A percentile compares a stretch with the other conserved stretches of the same genome.
These are phyloP conservation scores for Diplodia scrobiculata DNA, from an alignment of 2,329 filamentous ascomycete genomes.

Conservation along the genomic window DNA sequence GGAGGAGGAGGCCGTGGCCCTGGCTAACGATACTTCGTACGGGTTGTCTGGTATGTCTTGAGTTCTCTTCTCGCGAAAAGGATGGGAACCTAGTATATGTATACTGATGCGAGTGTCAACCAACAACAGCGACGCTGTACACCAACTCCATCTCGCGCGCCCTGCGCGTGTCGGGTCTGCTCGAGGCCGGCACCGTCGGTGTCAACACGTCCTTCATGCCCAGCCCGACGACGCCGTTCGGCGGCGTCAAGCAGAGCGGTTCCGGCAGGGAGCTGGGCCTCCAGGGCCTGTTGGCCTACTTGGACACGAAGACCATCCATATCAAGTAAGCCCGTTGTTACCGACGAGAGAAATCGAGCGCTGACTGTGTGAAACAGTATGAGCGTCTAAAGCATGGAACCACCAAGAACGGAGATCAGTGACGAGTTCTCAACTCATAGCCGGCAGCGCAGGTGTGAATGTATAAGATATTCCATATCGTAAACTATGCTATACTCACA, in stretches of 20 bases:
- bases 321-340: conserved; percentile 33
- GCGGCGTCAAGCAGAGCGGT: conserved; percentile 41
- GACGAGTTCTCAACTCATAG: too few species aligned
- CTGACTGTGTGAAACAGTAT: not conserved
- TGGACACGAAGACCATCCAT: conserved; percentile 40
- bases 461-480: not conserved
- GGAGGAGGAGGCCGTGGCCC: conserved; percentile 39
- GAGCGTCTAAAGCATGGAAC: not conserved
- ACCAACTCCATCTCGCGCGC: conserved; percentile 36
- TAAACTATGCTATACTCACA: conserved; percentile 4
- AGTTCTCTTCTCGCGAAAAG: too few species aligned
- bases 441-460: not conserved
- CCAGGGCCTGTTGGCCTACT: conserved; percentile 39
- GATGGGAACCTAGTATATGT: too few species aligned
- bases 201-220: conserved; percentile 37
- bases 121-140: conserved; percentile 36
- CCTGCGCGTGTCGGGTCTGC: conserved; percentile 37
- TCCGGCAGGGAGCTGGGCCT: conserved; percentile 40
- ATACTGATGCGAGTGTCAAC: not conserved
- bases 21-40: conserved; percentile 41
- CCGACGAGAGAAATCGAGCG: not conserved
- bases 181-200: conserved; percentile 41
- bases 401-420: not conserved
- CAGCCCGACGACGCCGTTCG: conserved; percentile 37
- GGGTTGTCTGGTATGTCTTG: conserved; percentile 35